phyloP scores from a whole-genome alignment of 768 basidiomycete genomes.

The Podaxis sp. region DNA sequence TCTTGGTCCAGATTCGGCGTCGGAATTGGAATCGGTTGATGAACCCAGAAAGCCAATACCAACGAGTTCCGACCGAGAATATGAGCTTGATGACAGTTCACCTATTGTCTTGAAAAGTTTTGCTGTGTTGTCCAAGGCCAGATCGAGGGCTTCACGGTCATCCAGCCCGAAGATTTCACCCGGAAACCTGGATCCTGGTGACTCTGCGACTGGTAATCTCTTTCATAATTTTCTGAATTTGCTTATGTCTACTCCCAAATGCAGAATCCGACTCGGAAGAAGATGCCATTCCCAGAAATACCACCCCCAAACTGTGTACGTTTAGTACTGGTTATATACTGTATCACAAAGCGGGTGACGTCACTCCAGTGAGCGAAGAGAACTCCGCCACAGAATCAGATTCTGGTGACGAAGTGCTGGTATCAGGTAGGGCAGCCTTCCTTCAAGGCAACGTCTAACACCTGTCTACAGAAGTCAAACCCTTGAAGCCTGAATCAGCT shows the following conservation, averaged over 20 bases:
- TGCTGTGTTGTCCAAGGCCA: neutral
- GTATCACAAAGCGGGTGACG: constrained; percentile 7
- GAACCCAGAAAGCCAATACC: neutral
- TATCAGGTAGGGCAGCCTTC: neutral
- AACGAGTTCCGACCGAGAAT: constrained; percentile 6
- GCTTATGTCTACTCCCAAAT: neutral
- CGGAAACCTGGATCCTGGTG: neutral
- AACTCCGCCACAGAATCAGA: constrained; percentile 39
- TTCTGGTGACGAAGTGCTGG: constrained; percentile 17
- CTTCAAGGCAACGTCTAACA: neutral
- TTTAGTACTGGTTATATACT: neutral
- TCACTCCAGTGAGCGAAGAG: constrained; percentile 12
- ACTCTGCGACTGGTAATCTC: constrained; percentile 9
- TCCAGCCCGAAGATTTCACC: neutral
- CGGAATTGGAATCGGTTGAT: constrained; percentile 2
- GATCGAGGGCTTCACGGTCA: neutral
- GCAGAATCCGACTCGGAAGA: constrained; percentile 15
- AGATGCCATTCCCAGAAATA: constrained; percentile 2
- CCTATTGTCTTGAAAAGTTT: constrained; percentile 8
- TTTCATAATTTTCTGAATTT: neutral
- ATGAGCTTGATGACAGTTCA: neutral
- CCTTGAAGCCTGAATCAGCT: constrained; percentile 5
- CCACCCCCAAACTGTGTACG: neutral
- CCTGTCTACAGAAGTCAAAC: neutral
- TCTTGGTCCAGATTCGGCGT: constrained; percentile 4